Base-by-base conservation (phyloP, 192 early-diverging fungal genomes). In the Coemansia sp. region DNA sequence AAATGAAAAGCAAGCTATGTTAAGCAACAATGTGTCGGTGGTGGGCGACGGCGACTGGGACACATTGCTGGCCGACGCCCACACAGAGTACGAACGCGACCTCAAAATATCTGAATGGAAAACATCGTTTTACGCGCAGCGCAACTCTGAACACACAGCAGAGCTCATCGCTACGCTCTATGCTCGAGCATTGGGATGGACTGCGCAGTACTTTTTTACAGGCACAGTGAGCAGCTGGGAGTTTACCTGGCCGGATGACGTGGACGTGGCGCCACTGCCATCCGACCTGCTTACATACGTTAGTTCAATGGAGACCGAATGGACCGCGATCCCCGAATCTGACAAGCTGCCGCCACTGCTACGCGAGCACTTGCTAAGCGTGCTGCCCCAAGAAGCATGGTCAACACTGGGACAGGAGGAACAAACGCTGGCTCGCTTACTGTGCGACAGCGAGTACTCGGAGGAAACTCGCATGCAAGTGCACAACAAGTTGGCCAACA, bases 281-380 rank as follows among this genome's bases (percentile, higher is more conserved):
- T 73, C 76, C 2, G 76, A 79, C 43, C 25, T 79, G 17, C 47
- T 60, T 8, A 47, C 10, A 29, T 57, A 35, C 35, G 45, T 73
- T 6, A 15, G 15, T 5, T 14, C 14, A 22, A 43, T 43, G 41
- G 15, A 11, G 24, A 41, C 10, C 57, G 21, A 49, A 11, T 64
- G 62, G 69, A 21, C 52, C 11, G 39, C 50, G 17, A 45, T 61
- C 0, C 65, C 69, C 23, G 35, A 32, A 11, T 67, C 67, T 0
- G 56, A 59, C 3, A n/a, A 9, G 1, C 10, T 21, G 41, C 69
- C 75, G 41, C 75, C 75, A 24, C 39, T 64, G 22, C 53, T 62
- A 8, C 43, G 51, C 15, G 75, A 77, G 41, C 75, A 77, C 35
- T 27, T 70, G 69, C 65, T 77, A 1, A 68, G 75, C 45, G 69